Evolutionary conservation across 305 asterid species (phyloP), one percentile per base, ranked within the genome.

Genomic region (Striga hermonthica): DNA sequence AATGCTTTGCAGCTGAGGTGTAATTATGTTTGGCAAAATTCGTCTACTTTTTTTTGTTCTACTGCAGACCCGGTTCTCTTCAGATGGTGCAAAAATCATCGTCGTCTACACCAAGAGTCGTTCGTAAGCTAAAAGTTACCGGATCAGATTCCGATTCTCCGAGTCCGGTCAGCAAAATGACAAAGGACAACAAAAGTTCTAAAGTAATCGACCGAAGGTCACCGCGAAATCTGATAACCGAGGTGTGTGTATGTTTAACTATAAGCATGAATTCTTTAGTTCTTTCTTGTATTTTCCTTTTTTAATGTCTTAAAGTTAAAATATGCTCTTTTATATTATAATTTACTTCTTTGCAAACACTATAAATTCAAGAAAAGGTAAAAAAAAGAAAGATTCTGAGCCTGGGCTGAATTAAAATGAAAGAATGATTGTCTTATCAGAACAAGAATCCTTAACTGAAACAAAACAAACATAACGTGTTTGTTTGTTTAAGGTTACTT

Each of bases 201-300:
- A 86, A 84, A 76, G 81, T 83, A 43, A 80, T 72, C 48, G 88
- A 80, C 66, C 89, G 86, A 28, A 80, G 76, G 60, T 78, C 93
- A 35, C 93, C 93, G 4, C 75, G 85, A 66, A 73, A 82, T 70
- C 90, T 82, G 31, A 81, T 77, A 39, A 64, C 64, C 62, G 89
- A 89, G 98, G 98, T 88, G 78, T 88, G 78, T 22, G 31, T 22
- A 22, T 22, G 31, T 39, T 36, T 34, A 22, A 35, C 50, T 3
- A 38, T 41, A 41, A 5, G 10, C 47, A 0, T 7, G 56, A 34
- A 57, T 55, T 36, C 59, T 13, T 64, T 47, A 43, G 7, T 6
- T n/a, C 36, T 59, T 52, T 43, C 49, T 3, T 45, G 2, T 36
- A 13, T 38, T 22, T 22, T 22, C 31, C 31, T 22, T 22, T 22